A percentile compares a stretch with the other conserved stretches of the same genome.
Conservation (phyloP, 2,329 filamentous ascomycete species). For the Fusarium proliferatum region DNA sequence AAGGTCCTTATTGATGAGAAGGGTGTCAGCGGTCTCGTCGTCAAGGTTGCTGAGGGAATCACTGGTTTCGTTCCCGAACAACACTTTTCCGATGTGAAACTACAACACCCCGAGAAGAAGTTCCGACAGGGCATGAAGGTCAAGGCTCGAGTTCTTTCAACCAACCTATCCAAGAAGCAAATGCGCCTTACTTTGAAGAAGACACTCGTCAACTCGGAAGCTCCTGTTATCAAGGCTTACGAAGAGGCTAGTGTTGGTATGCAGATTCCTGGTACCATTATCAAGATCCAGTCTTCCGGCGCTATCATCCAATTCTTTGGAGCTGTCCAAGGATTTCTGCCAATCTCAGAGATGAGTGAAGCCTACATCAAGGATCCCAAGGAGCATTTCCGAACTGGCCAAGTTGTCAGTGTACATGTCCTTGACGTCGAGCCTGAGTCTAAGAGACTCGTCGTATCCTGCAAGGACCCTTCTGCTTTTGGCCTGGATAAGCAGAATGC, state of each 20-base stretch:
- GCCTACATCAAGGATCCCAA: conserved; percentile 90
- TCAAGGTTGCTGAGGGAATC: conserved; percentile 88
- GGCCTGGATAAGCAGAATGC: conserved; percentile 80
- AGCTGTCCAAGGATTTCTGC: conserved; percentile 83
- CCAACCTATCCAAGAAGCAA: conserved; percentile 78
- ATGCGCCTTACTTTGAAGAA: conserved; percentile 94
- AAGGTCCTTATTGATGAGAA: conserved; percentile 81
- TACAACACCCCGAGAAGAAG: conserved; percentile 96
- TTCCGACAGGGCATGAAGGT: conserved; percentile 88
- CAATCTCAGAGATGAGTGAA: conserved; percentile 97
- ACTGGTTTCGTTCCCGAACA: conserved; percentile 88
- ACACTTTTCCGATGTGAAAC: conserved; percentile 86
- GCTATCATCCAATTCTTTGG: conserved; percentile 96
- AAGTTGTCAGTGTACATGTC: conserved; percentile 92
- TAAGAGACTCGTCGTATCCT: conserved; percentile 84
- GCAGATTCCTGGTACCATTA: conserved; percentile 86
- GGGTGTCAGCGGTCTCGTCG: conserved; percentile 83
- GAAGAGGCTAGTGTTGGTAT: conserved; percentile 78
- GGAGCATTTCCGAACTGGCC: conserved; percentile 89
- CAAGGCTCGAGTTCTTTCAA: conserved; percentile 86
- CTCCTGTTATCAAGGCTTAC: conserved; percentile 81
- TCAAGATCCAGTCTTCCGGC: conserved; percentile 81
- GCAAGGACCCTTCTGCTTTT: conserved; percentile 86
- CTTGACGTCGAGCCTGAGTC: conserved; percentile 79
- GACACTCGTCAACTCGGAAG: conserved; percentile 89